Evolutionary conservation across 768 basidiomycete genomes (phyloP).

Genomic region (Calocybe indica): DNA sequence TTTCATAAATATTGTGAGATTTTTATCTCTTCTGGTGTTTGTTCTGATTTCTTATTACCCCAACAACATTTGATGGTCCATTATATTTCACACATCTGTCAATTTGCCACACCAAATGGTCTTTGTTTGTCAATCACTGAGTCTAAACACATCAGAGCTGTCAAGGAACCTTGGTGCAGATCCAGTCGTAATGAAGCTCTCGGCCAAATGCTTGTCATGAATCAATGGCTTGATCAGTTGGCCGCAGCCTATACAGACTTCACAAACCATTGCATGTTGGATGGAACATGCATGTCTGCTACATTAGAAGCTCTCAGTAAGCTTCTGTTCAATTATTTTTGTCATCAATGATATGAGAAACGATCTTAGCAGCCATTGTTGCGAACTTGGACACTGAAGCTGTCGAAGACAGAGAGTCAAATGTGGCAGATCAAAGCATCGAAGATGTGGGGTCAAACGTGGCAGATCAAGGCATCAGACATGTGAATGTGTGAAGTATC

Average conservation of each 20-base stretch:
- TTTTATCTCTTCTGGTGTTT: slow-evolving; percentile 9
- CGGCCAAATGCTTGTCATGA: slow-evolving; percentile 22
- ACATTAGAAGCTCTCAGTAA: not conserved
- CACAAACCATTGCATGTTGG: slow-evolving; percentile 13
- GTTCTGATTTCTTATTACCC: slow-evolving; percentile 15
- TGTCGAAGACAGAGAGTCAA: too few relatives aligned
- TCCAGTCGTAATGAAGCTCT: slow-evolving; percentile 19
- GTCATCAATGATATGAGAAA: too few relatives aligned
- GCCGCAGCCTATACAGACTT: slow-evolving; percentile 12
- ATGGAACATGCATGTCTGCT: not conserved
- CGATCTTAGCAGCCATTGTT: too few relatives aligned
- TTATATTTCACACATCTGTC: slow-evolving; percentile 7
- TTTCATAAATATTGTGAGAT: slow-evolving; percentile 9
- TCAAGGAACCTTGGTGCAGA: slow-evolving; percentile 24
- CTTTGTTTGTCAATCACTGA: slow-evolving; percentile 29
- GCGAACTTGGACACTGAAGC: too few relatives aligned
- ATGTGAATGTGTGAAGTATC: too few relatives aligned
- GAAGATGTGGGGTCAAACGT: too few relatives aligned
- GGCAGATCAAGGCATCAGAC: too few relatives aligned
- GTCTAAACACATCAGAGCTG: slow-evolving; percentile 27
- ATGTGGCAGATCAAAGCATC: too few relatives aligned
- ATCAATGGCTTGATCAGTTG: slow-evolving; percentile 21
- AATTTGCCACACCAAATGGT: slow-evolving; percentile 26
- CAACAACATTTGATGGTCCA: slow-evolving; percentile 27
- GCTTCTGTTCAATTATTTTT: too few relatives aligned